phyloP scores from a whole-genome alignment of 768 basidiomycete genomes.

The Asterophora parasitica region DNA sequence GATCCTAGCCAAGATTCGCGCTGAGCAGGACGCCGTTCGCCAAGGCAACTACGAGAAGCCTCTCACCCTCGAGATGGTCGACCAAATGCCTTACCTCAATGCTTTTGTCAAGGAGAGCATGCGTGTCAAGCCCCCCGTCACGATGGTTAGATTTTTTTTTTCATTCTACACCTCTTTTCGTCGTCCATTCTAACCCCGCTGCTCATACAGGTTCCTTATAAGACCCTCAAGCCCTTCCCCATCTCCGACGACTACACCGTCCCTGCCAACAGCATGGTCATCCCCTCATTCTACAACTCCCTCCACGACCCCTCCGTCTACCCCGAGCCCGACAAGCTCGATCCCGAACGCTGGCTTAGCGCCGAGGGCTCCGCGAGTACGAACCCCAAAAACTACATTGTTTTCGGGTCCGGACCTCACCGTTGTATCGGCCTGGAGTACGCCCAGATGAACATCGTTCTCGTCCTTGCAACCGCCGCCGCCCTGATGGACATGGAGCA shows the following conservation, averaged over 20 bases:
- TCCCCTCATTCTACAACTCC: constrained; percentile 90
- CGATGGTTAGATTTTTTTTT: constrained; percentile 62
- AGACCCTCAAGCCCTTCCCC: constrained; percentile 83
- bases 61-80: constrained; percentile 83
- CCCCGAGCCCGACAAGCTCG: constrained; percentile 77
- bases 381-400: constrained; percentile 92
- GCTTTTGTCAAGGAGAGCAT: constrained; percentile 94
- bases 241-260: constrained; percentile 90
- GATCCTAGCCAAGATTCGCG: constrained; percentile 80
- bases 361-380: constrained; percentile 68
- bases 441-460: constrained; percentile 84
- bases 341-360: constrained; percentile 93
- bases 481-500: constrained; percentile 85
- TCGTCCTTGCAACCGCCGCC: constrained; percentile 80
- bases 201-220: constrained; percentile 78
- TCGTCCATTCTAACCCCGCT: neutral
- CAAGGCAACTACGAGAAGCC: constrained; percentile 71
- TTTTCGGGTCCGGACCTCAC: constrained; percentile 93
- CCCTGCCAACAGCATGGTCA: constrained; percentile 88
- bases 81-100: constrained; percentile 88
- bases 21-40: constrained; percentile 84
- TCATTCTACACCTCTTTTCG: neutral
- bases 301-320: constrained; percentile 86
- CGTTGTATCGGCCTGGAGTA: constrained; percentile 92
- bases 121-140: constrained; percentile 88